Evolutionary conservation across 2,329 filamentous ascomycete genomes (phyloP).

Genomic region (Hymenoscyphus linearis): DNA sequence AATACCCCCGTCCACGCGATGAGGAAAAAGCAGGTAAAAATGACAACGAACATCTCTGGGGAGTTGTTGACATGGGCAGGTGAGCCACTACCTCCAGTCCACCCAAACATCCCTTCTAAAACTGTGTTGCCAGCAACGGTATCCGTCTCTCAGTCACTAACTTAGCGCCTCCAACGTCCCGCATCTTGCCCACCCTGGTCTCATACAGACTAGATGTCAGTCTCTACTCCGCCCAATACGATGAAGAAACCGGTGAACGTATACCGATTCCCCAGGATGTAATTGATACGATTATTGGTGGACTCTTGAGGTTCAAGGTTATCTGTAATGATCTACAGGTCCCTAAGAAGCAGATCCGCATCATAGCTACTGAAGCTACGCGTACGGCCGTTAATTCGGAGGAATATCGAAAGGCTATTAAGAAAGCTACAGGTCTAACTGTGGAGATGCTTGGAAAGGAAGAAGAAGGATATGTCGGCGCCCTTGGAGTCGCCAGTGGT

Average conservation of each 20-base stretch:
- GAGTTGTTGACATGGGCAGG: slow-evolving; percentile 37
- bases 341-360: slow-evolving; percentile 44
- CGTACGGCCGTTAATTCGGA: slow-evolving; percentile 54
- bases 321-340: slow-evolving; percentile 55
- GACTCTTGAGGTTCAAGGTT: slow-evolving; percentile 50
- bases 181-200: slow-evolving; percentile 54
- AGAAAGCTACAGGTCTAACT: slow-evolving; percentile 50
- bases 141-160: slow-evolving; percentile 67
- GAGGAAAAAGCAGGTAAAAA: neutral
- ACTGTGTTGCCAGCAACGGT: slow-evolving; percentile 50
- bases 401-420: slow-evolving; percentile 48
- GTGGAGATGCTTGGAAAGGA: slow-evolving; percentile 59
- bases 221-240: slow-evolving; percentile 59
- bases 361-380: slow-evolving; percentile 64
- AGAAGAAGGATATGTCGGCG: slow-evolving; percentile 61
- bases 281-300: slow-evolving; percentile 45
- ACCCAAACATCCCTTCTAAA: neutral
- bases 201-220: slow-evolving; percentile 56
- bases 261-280: slow-evolving; percentile 48
- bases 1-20: neutral
- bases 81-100: slow-evolving; percentile 6
- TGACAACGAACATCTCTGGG: slow-evolving; percentile 16
- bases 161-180: slow-evolving; percentile 49
- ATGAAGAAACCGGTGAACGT: slow-evolving; percentile 35
- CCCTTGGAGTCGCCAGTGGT: slow-evolving; percentile 61